Evolutionary conservation across 1,139 yeast genomes (phyloP).

Genomic region (Blastobotrys malaysiensis): DNA sequence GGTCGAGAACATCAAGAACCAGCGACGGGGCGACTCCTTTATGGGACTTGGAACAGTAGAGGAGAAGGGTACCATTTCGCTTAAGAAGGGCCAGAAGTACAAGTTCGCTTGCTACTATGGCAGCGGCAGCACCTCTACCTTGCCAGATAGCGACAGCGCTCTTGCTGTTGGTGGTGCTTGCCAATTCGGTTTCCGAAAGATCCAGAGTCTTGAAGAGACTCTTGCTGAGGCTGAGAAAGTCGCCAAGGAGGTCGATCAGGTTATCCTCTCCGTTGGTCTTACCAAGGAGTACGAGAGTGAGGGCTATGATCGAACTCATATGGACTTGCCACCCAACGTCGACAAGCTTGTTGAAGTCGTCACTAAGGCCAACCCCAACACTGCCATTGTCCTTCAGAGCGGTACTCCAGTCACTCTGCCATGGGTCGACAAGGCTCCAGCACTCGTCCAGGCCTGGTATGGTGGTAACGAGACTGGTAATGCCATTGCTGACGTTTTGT

Average conservation of each 20-base stretch:
- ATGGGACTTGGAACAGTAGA: conserved; percentile 51
- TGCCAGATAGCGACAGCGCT: conserved; percentile 1
- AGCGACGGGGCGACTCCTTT: conserved; percentile 45
- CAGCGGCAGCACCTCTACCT: conserved; percentile 41
- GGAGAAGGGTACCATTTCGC: conserved; percentile 36
- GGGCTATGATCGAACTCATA: conserved; percentile 43
- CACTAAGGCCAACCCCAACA: conserved; percentile 44
- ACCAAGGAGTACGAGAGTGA: conserved; percentile 49
- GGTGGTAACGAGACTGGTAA: conserved; percentile 47
- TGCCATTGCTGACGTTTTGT: conserved; percentile 52
- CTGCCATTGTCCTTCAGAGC: conserved; percentile 52
- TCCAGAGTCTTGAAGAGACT: conserved; percentile 25
- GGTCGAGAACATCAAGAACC: conserved; percentile 53
- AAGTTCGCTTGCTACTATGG: conserved; percentile 48
- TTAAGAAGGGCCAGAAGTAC: conserved; percentile 43
- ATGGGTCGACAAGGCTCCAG: conserved; percentile 46
- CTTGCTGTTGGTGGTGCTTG: conserved; percentile 37
- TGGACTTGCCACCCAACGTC: conserved; percentile 46
- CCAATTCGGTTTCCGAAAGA: conserved; percentile 18
- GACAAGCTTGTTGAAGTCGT: conserved; percentile 45
- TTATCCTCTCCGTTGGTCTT: conserved; percentile 43
- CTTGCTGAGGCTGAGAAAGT: conserved; percentile 39
- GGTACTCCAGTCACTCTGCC: conserved; percentile 62
- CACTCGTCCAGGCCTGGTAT: conserved; percentile 48
- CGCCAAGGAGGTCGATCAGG: conserved; percentile 46